phyloP scores from a whole-genome alignment of 2,329 filamentous ascomycete genomes.

The Albophoma yamanashiensis region DNA sequence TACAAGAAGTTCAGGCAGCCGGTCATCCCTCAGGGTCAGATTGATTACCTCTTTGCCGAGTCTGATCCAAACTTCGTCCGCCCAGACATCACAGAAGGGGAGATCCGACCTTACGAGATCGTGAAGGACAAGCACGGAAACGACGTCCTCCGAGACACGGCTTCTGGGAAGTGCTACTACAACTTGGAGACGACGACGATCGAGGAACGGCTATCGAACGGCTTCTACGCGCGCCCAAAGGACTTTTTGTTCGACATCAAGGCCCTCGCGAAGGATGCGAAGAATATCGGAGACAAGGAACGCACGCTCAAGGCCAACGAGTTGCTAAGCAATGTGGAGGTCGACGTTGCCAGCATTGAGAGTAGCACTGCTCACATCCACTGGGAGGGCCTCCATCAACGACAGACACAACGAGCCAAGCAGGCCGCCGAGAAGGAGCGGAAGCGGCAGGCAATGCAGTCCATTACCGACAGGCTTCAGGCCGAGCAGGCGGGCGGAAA shows the following conservation, averaged over 20 bases:
- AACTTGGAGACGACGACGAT: conserved; percentile 90
- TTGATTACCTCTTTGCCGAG: conserved; percentile 78
- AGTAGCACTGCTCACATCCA: conserved; percentile 56
- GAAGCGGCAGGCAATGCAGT: conserved; percentile 53
- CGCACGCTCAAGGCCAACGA: conserved; percentile 82
- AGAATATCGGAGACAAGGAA: conserved; percentile 71
- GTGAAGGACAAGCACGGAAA: conserved; percentile 70
- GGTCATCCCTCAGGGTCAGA: conserved; percentile 61
- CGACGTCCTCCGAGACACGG: conserved; percentile 63
- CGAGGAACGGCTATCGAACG: conserved; percentile 92
- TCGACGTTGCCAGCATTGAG: conserved; percentile 75
- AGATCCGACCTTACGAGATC: conserved; percentile 67
- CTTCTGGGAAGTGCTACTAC: conserved; percentile 80
- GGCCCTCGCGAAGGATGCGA: conserved; percentile 74
- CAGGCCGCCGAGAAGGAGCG: conserved; percentile 48
- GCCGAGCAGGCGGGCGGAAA: conserved; percentile 40
- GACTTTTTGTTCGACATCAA: conserved; percentile 87
- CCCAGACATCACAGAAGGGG: conserved; percentile 40
- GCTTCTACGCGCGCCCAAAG: conserved; percentile 83
- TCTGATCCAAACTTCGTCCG: conserved; percentile 61
- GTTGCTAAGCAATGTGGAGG: conserved; percentile 84
- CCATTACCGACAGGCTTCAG: conserved; percentile 34
- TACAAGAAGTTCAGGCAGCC: conserved; percentile 82
- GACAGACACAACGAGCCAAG: conserved; percentile 56
- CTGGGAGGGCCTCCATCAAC: conserved; percentile 71